Percentiles rank a stretch among this genome's conserved stretches.
These are phyloP conservation scores for Agrocybe pediades DNA, from an alignment of 768 basidiomycete genomes.

Conservation along the genomic window DNA sequence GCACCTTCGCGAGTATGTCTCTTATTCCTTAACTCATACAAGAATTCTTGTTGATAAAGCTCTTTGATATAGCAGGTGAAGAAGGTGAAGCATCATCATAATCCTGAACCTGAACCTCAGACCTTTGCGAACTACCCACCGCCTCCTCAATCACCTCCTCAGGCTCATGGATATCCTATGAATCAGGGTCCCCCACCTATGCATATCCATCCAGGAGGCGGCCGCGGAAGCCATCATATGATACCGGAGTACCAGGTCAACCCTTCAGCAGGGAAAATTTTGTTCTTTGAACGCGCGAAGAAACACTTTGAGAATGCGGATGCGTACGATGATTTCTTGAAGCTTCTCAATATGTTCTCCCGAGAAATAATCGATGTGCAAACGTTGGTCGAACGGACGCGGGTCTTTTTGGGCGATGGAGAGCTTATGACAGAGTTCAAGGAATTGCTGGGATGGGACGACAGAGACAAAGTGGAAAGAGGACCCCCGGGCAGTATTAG, in stretches of 20 bases:
- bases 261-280: conserved; percentile 69
- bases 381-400: conserved; percentile 79
- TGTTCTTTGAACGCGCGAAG: conserved; percentile 95
- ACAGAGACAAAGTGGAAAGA: conserved; percentile 59
- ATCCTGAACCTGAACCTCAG: conserved; percentile 56
- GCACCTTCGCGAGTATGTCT: conserved; percentile 35
- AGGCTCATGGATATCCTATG: conserved; percentile 12
- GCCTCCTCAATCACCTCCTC: conserved; percentile 41
- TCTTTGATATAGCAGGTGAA: conserved; percentile 45
- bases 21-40: not conserved
- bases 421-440: conserved; percentile 86
- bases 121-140: conserved; percentile 50
- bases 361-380: conserved; percentile 89
- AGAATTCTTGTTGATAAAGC: not conserved
- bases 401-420: conserved; percentile 78
- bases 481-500: conserved; percentile 81
- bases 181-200: conserved; percentile 26
- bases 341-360: conserved; percentile 87
- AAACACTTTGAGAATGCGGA: conserved; percentile 74
- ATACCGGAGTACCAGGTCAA: conserved; percentile 31
- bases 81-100: conserved; percentile 64
- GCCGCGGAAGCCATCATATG: conserved; percentile 23
- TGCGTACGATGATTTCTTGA: conserved; percentile 92
- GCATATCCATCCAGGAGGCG: conserved; percentile 27
- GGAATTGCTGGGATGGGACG: conserved; percentile 81